phyloP scores from a whole-genome alignment of 2,329 filamentous ascomycete genomes.

The Stemphylium lycopersici region DNA sequence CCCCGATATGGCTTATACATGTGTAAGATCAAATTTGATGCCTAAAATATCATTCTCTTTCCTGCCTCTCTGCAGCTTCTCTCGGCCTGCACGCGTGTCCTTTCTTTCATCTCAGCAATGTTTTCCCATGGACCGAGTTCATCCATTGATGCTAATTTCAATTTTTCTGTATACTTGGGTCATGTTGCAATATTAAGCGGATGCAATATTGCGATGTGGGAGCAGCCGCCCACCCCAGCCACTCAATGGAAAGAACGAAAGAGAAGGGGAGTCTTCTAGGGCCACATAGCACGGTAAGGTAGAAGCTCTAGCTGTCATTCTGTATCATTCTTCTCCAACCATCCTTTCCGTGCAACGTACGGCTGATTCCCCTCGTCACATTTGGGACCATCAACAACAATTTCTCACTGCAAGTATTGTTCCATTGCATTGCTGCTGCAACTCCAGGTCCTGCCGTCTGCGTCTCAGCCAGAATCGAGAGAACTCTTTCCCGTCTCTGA shows the following conservation, averaged over 20 bases:
- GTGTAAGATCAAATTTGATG: neutral
- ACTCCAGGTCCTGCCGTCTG: neutral
- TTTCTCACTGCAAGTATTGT: slow-evolving; percentile 8
- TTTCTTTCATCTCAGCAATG: neutral
- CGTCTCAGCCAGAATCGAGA: neutral
- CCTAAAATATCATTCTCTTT: neutral
- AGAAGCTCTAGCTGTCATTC: too few relatives aligned
- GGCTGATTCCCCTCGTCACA: slow-evolving; percentile 17
- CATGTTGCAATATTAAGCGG: too few relatives aligned
- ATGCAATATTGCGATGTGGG: too few relatives aligned
- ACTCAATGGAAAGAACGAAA: too few relatives aligned
- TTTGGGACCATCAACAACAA: slow-evolving; percentile 12
- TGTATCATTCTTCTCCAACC: neutral
- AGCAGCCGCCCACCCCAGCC: too few relatives aligned
- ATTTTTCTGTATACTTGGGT: too few relatives aligned
- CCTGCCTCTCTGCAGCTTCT: neutral
- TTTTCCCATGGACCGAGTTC: neutral
- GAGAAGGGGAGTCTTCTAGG: too few relatives aligned
- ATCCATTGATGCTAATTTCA: too few relatives aligned
- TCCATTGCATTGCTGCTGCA: slow-evolving; percentile 15
- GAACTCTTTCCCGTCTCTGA: slow-evolving; percentile 17
- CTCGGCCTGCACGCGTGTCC: neutral
- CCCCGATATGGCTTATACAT: neutral
- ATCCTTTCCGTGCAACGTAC: slow-evolving; percentile 13
- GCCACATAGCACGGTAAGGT: too few relatives aligned